Base-by-base conservation (phyloP, 192 early-diverging fungal genomes). In the Podila epicladia region DNA sequence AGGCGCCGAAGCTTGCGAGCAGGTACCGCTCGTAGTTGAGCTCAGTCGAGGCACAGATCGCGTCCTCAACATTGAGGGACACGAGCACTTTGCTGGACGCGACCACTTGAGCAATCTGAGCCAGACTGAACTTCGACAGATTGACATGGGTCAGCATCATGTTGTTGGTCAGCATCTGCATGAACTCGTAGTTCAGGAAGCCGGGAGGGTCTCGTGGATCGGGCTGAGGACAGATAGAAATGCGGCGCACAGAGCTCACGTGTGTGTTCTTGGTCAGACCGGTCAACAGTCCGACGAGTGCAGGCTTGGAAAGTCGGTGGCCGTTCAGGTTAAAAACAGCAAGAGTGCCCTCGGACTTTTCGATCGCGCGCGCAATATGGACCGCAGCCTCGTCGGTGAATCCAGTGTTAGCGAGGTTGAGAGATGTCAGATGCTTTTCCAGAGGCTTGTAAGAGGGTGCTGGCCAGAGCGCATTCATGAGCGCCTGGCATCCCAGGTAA, bases 381-480 rank as follows among this genome's bases (percentile, higher is more conserved):
- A 37, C 9, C 11, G 71, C 77, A 2, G 77, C 60, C 28, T 72
- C 70, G 26, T 80, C 77, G 7, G 60, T 69, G 35, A 80, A 73
- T 3, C 77, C 77, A 5, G 77, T 80, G 62, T 80, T 80, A 57
- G 70, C 62, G 32, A 80, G 19, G 11, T 65, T 59, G 31, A 80
- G 67, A 4, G 65, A 35, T 15, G 64, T 48, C 48, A 80, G 22
- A 9, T 67, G 22, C 49, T 72, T 72, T n/a, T 69, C 65, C 20
- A 22, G 57, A 28, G 66, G 67, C 15, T 57, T 35, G 33, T 65
- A 71, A 2, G 62, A 69, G 13, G 77, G 66, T 4, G 38, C 12
- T 12, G 77, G 77, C 77, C 77, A 80, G 62, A 80, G 72, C 48
- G 67, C 53, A 1, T 80, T 67, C 35, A 80, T n/a, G 8, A 80